Conservation (phyloP, 495 filamentous ascomycete species). For the Neurospora pannonica region DNA sequence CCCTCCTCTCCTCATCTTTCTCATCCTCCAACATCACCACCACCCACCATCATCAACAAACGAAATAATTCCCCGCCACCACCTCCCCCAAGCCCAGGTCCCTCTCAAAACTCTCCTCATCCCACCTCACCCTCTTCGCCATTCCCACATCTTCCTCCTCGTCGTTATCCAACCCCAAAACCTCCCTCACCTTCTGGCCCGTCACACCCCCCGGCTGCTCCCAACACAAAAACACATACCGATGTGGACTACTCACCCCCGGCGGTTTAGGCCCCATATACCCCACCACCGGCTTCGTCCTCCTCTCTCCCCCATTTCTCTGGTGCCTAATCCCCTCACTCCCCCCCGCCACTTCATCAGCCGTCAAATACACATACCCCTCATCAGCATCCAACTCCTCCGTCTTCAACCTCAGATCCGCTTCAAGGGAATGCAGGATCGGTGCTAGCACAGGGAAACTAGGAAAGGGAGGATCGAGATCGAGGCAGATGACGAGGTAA, state of each 20-base stretch:
- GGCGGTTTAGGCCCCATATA: constrained; percentile 46
- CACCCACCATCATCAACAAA: constrained; percentile 11
- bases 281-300: constrained; percentile 14
- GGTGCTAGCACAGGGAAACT: constrained; percentile 39
- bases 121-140: constrained; percentile 37
- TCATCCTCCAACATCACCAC: background rate
- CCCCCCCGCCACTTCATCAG: background rate
- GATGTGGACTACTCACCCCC: constrained; percentile 40
- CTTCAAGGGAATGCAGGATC: constrained; percentile 39
- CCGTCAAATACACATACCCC: constrained; percentile 11
- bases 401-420: constrained; percentile 19
- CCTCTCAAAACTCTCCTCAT: constrained; percentile 41
- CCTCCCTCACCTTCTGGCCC: constrained; percentile 32
- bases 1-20: background rate
- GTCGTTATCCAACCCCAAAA: constrained; percentile 9
- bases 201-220: constrained; percentile 45
- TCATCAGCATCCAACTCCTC: constrained; percentile 3
- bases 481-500: constrained; percentile 41
- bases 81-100: constrained; percentile 36
- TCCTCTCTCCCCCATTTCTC: constrained; percentile 5
- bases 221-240: constrained; percentile 49
- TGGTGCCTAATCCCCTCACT: background rate
- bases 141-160: constrained; percentile 33
- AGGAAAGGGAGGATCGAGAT: constrained; percentile 46
- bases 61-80: constrained; percentile 48